These are phyloP conservation scores for Globisporangium solare DNA, from an alignment of 352 stramenopile genomes.

Conservation along the genomic window DNA sequence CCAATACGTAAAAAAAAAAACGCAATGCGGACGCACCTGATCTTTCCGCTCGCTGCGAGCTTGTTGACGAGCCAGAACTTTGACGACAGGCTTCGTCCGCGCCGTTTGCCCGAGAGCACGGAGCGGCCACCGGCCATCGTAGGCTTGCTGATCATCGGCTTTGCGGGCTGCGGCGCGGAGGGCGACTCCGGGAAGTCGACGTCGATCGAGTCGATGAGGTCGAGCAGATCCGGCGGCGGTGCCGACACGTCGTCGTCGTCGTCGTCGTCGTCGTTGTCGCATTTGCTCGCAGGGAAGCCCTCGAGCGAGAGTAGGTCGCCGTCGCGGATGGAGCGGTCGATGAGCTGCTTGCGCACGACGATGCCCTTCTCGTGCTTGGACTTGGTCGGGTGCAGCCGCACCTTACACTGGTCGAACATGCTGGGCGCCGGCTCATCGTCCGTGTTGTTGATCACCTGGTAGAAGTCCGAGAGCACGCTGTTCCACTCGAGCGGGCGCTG, in stretches of 20 bases:
- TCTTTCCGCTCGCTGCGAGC: slow-evolving; percentile 70
- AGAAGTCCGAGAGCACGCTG: slow-evolving; percentile 73
- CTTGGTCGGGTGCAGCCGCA: slow-evolving; percentile 77
- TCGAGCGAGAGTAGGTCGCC: slow-evolving; percentile 73
- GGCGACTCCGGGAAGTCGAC: slow-evolving; percentile 45
- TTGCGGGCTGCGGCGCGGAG: slow-evolving; percentile 4
- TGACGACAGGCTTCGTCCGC: slow-evolving; percentile 68
- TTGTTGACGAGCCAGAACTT: slow-evolving; percentile 88
- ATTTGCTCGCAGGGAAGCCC: slow-evolving; percentile 34
- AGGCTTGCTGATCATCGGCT: slow-evolving; percentile 24
- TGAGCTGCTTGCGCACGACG: slow-evolving; percentile 55
- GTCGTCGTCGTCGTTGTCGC: slow-evolving; percentile 24
- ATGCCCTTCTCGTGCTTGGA: slow-evolving; percentile 79
- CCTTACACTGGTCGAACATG: slow-evolving; percentile 61
- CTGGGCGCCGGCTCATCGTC: slow-evolving; percentile 63
- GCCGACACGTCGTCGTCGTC: slow-evolving; percentile 1
- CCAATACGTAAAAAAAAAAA: background rate
- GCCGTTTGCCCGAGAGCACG: slow-evolving; percentile 44
- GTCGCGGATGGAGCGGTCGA: slow-evolving; percentile 80
- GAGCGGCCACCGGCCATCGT: slow-evolving; percentile 2
- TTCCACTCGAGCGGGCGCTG: slow-evolving; percentile 76
- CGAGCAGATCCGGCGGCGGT: slow-evolving; percentile 59
- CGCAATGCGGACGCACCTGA: slow-evolving; percentile 32
- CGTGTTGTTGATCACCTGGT: slow-evolving; percentile 78
- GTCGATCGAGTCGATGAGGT: slow-evolving; percentile 67